A percentile compares a stretch with the other conserved stretches of the same genome.
These are phyloP conservation scores for Allodekkera sacchari DNA, from an alignment of 805 yeast species.

Conservation along the genomic window DNA sequence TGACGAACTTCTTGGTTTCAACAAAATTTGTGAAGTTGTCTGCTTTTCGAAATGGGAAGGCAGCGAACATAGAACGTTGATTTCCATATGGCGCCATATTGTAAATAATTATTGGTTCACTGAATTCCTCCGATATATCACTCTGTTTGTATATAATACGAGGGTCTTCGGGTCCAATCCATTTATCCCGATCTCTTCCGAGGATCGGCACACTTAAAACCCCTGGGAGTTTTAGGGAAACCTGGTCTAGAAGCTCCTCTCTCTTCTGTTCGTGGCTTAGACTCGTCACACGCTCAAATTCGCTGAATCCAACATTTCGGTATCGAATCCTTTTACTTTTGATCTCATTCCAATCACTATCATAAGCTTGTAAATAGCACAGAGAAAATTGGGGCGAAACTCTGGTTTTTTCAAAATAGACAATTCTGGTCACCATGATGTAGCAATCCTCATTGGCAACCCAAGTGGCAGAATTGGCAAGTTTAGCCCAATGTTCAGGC, in stretches of 20 bases:
- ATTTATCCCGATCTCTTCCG: constrained; percentile 15
- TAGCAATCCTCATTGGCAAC: constrained; percentile 41
- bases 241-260: constrained; percentile 10
- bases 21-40: constrained; percentile 5
- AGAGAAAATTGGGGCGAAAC: constrained; percentile 32
- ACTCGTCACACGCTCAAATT: constrained; percentile 24
- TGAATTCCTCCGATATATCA: constrained; percentile 25
- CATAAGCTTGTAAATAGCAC: constrained; percentile 36
- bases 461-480: constrained; percentile 47
- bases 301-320: constrained; percentile 23
- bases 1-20: constrained; percentile 20
- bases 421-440: constrained; percentile 35
- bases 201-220: constrained; percentile 22
- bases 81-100: constrained; percentile 20
- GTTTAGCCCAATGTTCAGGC: constrained; percentile 35
- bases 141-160: constrained; percentile 23
- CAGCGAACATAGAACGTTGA: constrained; percentile 12
- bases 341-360: constrained; percentile 39
- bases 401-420: constrained; percentile 27
- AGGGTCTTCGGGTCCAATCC: constrained; percentile 19
- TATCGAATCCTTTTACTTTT: constrained; percentile 26
- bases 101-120: constrained; percentile 31
- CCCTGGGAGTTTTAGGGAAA: constrained; percentile 24
- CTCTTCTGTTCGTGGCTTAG: too few relatives aligned
- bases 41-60: constrained; percentile 15